Evolutionary conservation across 192 early-diverging fungal species (phyloP), one percentile per base, ranked within the genome.

Genomic region (Coemansia sp.): DNA sequence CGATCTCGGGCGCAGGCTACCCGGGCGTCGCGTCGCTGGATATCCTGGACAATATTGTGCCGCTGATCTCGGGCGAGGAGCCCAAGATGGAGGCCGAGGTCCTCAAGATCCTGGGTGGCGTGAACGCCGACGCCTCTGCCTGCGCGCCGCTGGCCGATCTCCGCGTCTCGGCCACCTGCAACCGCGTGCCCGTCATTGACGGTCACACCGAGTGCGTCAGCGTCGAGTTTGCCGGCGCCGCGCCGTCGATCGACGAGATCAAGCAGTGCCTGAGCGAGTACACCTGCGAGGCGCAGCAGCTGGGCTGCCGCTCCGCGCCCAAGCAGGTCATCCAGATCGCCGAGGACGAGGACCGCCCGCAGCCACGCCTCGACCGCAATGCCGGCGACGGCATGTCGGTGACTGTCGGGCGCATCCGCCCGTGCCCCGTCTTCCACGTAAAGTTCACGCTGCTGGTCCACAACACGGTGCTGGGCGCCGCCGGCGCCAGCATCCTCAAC

Each of bases 1-100:
- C 96, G 12, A 87, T 98, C 58, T 93, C 90, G 12, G 96, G 96
- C 28, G 93, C 96, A 0, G 96, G 96, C 21, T 98, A 98, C 72
- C 96, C 96, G 2, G 96, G 96, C 43, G 91, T 98, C 0, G 75
- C 90, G 5, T 90, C 87, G 34, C 76, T 98, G 34, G 96, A 98
- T 62, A 96, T 98, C 47, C 71, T 93, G 48, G 96, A 94, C 65
- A 98, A 98, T 64, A 76, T 98, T 20, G 88, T 98, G 22, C 96
- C 96, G 16, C 84, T 83, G 59, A 94, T 98, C 61, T 74, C 79
- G 26, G 96, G 96, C 43, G 96, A 98, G 63, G 96, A 98, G 69
- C 84, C 87, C 47, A 98, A 98, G 80, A 89, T 98, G 78, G 96
- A 98, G 67, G 88, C 67, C 22, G 96, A 98, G 69, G 85, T 87